A percentile compares a stretch with the other conserved stretches of the same genome.
Conservation (phyloP, 1,139 yeast species). For the Chernovozyma sophiae-reginae region DNA sequence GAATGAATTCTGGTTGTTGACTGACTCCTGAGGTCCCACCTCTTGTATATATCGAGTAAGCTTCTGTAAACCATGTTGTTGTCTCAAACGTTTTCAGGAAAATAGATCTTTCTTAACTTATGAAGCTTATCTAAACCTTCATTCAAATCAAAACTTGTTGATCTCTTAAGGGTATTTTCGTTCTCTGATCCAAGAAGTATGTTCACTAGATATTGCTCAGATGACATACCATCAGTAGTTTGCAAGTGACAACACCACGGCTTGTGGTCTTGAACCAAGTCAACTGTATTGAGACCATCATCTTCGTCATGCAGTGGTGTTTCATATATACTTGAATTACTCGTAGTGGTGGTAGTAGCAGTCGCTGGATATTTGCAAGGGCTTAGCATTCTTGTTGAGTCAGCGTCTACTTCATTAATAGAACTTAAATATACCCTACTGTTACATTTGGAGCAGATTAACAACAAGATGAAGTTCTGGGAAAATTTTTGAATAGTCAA, state of each 20-base stretch:
- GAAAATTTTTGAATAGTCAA: conserved; percentile 30
- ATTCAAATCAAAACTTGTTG: conserved; percentile 24
- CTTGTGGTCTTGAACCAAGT: conserved; percentile 29
- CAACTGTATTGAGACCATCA: conserved; percentile 18
- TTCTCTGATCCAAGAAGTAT: conserved; percentile 18
- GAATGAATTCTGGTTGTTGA: no score
- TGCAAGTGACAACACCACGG: conserved; percentile 30
- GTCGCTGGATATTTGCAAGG: conserved; percentile 27
- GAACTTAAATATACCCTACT: conserved; percentile 28
- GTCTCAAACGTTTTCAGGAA: not conserved
- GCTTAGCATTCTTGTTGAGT: conserved; percentile 25
- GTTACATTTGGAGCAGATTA: conserved; percentile 36
- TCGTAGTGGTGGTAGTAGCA: not conserved
- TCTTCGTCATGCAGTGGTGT: conserved; percentile 3
- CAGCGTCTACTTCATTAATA: conserved; percentile 10
- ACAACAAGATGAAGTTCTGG: conserved; percentile 23
- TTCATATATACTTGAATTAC: conserved; percentile 8
- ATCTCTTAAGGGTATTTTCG: conserved; percentile 23
- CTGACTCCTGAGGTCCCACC: no score
- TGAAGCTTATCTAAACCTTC: conserved; percentile 32
- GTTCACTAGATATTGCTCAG: conserved; percentile 22
- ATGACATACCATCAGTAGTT: conserved; percentile 12
- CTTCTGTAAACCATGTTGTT: no score
- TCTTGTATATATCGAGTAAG: no score
- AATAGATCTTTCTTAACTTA: conserved; percentile 27